phyloP scores from a whole-genome alignment of 2,329 filamentous ascomycete species.

The Penicillium glabrum region DNA sequence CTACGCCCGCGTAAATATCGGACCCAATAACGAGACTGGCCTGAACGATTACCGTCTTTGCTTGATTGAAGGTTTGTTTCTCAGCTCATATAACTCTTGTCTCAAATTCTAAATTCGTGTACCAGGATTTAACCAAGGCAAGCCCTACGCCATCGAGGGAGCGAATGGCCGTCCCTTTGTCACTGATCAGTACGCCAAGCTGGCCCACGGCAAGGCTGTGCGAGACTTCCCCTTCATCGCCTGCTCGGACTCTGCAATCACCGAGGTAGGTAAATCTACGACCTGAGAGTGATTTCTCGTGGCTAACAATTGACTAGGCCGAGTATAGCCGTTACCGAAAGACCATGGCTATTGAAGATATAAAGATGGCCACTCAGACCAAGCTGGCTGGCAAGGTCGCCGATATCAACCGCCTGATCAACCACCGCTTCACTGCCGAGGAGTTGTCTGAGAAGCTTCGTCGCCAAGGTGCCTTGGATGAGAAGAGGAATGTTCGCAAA shows the following conservation, averaged over 20 bases:
- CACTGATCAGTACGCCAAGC: conserved; percentile 80
- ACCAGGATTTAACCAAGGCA: conserved; percentile 72
- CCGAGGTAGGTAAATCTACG: conserved; percentile 60
- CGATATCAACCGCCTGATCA: conserved; percentile 76
- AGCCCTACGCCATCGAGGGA: conserved; percentile 78
- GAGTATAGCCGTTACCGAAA: conserved; percentile 82
- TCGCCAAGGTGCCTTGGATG: conserved; percentile 66
- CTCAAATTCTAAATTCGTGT: conserved; percentile 24
- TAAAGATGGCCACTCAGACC: conserved; percentile 71
- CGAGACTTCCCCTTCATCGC: conserved; percentile 87
- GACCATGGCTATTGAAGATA: conserved; percentile 69
- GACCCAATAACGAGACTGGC: conserved; percentile 70
- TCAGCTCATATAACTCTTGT: neutral
- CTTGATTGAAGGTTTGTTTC: conserved; percentile 71
- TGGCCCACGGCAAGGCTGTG: conserved; percentile 78
- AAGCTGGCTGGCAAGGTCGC: conserved; percentile 70
- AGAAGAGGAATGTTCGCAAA: conserved; percentile 65
- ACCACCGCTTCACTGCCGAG: conserved; percentile 76
- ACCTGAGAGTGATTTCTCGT: neutral
- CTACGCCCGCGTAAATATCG: conserved; percentile 81
- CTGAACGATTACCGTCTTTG: conserved; percentile 84
- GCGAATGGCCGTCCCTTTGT: conserved; percentile 73
- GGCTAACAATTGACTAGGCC: conserved; percentile 46
- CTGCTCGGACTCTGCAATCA: conserved; percentile 81
- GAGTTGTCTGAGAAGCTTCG: conserved; percentile 79